Base-by-base conservation (phyloP, 768 basidiomycete genomes). In the Pulveroboletus sp. region DNA sequence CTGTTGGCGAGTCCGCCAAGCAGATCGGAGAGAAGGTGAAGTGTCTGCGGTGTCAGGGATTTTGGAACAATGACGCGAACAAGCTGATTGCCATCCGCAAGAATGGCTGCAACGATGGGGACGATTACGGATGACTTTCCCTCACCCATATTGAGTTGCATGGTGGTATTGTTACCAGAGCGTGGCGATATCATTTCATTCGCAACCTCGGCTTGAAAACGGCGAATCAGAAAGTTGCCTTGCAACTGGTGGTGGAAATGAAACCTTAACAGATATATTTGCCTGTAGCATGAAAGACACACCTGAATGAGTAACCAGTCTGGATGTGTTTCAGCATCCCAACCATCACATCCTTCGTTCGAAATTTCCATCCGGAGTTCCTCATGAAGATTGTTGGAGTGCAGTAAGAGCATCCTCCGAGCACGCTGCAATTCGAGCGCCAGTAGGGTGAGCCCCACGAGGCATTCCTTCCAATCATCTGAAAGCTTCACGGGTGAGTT, bases 121-220 rank as follows among this genome's bases (percentile, higher is more conserved):
- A 79, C 67, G 14, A 81, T 72, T 1, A 71, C 70, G 0, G 69
- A 72, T 2, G 69, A 68, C 51, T 80, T 79, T 1, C n/a, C n/a
- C n/a, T n/a, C n/a, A n/a, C n/a, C n/a, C n/a, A n/a, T n/a, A n/a
- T n/a, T n/a, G n/a, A n/a, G 67, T 36, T 79, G 79, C 16, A 75
- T 60, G 2, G 67, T 57, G 0, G 70, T 69, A 40, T 73, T 81
- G 9, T 52, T 10, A 2, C 50, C 42, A 0, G 61, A 67, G 1
- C 34, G 45, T 0, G 79, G 75, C 2, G 56, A 35, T 16, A 77
- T 70, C 79, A 80, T 79, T 43, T 77, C 69, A 7, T 55, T 50
- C 1, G 77, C 72, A 16, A 78, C 60, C 0, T 57, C 23, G 1
- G 61, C 57, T 48, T 80, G 79, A 5, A 76, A 43, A 0, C 67